These are phyloP conservation scores for Hyphodiscus hymeniophilus DNA, from an alignment of 495 filamentous ascomycete species.

Conservation along the genomic window DNA sequence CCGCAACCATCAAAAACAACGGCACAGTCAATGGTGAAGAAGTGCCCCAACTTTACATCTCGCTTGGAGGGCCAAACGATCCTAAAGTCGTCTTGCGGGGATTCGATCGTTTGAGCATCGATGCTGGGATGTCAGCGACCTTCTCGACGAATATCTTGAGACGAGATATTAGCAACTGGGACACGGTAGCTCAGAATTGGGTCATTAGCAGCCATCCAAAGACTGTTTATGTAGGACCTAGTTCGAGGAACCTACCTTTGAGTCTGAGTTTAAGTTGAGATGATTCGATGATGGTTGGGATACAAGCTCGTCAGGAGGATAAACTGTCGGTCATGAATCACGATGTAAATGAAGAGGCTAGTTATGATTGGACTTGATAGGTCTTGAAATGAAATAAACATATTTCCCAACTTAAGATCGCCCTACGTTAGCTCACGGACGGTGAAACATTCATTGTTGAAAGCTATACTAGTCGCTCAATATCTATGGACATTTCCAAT, in stretches of 20 bases:
- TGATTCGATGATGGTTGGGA: too few relatives aligned
- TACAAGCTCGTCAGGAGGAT: not conserved
- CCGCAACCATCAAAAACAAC: conserved; percentile 75
- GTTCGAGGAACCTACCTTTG: conserved; percentile 15
- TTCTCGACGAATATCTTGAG: conserved; percentile 67
- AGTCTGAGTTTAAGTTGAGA: not conserved
- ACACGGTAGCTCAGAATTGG: conserved; percentile 79
- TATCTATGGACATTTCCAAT: too few relatives aligned
- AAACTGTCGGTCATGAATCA: not conserved
- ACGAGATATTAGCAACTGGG: conserved; percentile 89
- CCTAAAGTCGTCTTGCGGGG: conserved; percentile 65
- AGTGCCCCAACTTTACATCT: conserved; percentile 80
- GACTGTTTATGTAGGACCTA: conserved; percentile 57
- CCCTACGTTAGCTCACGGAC: too few relatives aligned
- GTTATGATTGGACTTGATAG: too few relatives aligned
- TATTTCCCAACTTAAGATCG: too few relatives aligned
- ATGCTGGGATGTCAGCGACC: conserved; percentile 54
- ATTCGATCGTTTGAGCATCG: conserved; percentile 74
- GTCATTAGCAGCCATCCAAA: conserved; percentile 59
- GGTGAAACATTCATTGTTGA: too few relatives aligned
- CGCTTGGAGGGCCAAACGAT: conserved; percentile 69
- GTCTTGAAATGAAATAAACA: too few relatives aligned
- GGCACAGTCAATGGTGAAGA: conserved; percentile 69
- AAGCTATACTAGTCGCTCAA: too few relatives aligned
- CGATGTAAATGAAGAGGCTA: too few relatives aligned